Evolutionary conservation across 1,139 yeast species (phyloP), one percentile per base, ranked within the genome.

Genomic region (Hyphopichia khmerensis): DNA sequence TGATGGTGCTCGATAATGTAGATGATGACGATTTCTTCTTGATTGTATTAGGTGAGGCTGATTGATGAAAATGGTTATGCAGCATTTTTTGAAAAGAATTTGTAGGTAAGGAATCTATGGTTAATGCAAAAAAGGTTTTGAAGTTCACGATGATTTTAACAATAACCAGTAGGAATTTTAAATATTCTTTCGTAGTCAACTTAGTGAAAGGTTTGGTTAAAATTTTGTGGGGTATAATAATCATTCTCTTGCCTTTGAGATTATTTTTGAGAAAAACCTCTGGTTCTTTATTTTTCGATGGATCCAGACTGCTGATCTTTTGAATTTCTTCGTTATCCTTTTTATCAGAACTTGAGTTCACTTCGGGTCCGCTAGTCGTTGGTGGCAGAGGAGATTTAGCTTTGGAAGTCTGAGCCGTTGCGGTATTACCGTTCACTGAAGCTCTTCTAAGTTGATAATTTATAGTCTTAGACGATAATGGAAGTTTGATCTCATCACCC

Each of bases 191-290:
- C 11, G 67, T 59, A 19, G 69, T 56, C 29, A 73, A 56, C 44
- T 67, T 68, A 30, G 66, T 62, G 43, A 74, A 67, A 6, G 78
- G 78, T 42, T 71, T 70, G 43, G 62, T 64, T 26, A 74, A 58
- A 6, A 74, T 69, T 43, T 67, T 66, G 46, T 74, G 78, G 0
- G 79, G 78, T 2, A 73, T 65, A 7, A 73, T 64, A 3, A 72
- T 64, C 40, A 67, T 50, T 43, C 60, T 65, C 43, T 65, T 29
- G 4, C 42, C 39, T 27, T 36, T 39, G 11, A 39, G 27, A 13
- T 23, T 30, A 19, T 29, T 19, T 15, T 36, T 30, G 6, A 36
- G 15, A 5, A 16, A 11, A 31, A 6, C 4, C 6, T 6, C 17
- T 14, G 19, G 18, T 6, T 31, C 18, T 11, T 27, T 21, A 21